Base-by-base conservation (phyloP, 768 basidiomycete species). In the Mycena alexandri region DNA sequence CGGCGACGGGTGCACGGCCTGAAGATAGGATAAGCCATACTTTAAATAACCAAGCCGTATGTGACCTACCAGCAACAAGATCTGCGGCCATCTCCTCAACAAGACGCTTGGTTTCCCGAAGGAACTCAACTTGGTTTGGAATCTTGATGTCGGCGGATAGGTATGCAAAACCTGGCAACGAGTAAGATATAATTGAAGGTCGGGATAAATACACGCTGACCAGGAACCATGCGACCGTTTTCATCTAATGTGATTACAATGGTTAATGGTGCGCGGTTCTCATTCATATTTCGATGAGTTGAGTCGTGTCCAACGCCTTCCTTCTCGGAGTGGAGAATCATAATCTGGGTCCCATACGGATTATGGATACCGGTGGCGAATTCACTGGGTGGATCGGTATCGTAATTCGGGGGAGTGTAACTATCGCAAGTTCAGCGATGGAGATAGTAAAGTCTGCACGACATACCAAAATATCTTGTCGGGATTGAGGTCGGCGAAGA, bases 251-350 rank as follows among this genome's bases (percentile, higher is more conserved):
- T 61, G 29, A 41, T 63, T n/a, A 70, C 1, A 19, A 70, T 24
- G 5, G 65, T 70, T 10, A 70, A 50, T 9, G 60, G 57, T 1
- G 69, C 69, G 1, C 58, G 52, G 34, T 67, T 67, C 54, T 70
- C 48, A 29, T 67, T 70, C 63, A 68, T 67, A 41, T 70, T 34
- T 12, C 69, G n/a, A 41, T 51, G 67, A 29, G 43, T 43, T 8
- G 47, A 29, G 24, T 70, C 69, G 2, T 34, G 47, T 0, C 68
- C 68, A 5, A 59, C 38, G 14, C 69, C 69, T 19, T 63, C 46
- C 9, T 19, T 29, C 5, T 24, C 22, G 19, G 58, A 43, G n/a
- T 61, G 24, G 1, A 57, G 44, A 13, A 57, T 38, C 2, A 54
- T 3, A 2, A 34, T 19, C 22, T 63, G 55, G 3, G 16, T 43